Evolutionary conservation across 2,329 filamentous ascomycete species (phyloP), one percentile per base, ranked within the genome.

Genomic region (Podosphaera aphanis): DNA sequence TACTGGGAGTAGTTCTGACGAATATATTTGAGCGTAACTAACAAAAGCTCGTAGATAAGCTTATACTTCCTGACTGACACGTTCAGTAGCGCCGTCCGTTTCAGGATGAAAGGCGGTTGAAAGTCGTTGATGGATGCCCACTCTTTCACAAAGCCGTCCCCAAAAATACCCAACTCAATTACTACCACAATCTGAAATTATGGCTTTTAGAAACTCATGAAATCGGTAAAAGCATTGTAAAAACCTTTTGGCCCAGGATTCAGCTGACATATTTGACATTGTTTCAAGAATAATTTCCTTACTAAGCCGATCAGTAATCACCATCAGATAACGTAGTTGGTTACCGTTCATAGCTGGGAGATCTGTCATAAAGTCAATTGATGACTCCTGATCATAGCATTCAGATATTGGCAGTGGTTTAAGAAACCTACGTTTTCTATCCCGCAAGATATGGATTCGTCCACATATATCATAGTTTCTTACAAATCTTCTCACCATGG

Each of bases 351-450:
- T n/a, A n/a, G n/a, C n/a, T n/a, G n/a, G n/a, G n/a, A n/a, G n/a
- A n/a, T n/a, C n/a, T n/a, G n/a, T n/a, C n/a, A n/a, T n/a, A n/a
- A n/a, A n/a, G n/a, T n/a, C n/a, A n/a, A n/a, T n/a, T n/a, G n/a
- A n/a, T n/a, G n/a, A n/a, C 16, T 48, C 31, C 27, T 43, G 8
- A 25, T 31, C 37, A 13, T 36, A 38, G 10, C 37, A 11, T 4
- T 37, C 37, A 16, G 21, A 37, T 2, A 48, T 19, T 29, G 37
- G 20, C 10, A 48, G 39, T 2, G 44, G 47, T 11, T 43, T 25
- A 10, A 48, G 39, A 5, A 48, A 40, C 16, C 43, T 38, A 13
- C 20, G 23, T 31, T 43, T 43, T 6, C n/a, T 29, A 5, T 43
- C 15, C 18, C 23, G 15, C 23, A n/a, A 43, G 7, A 31, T 13